Percentiles rank a stretch among this genome's conserved stretches.
Conservation (phyloP, 148 eudicot species). For the Oxyria digyna region DNA sequence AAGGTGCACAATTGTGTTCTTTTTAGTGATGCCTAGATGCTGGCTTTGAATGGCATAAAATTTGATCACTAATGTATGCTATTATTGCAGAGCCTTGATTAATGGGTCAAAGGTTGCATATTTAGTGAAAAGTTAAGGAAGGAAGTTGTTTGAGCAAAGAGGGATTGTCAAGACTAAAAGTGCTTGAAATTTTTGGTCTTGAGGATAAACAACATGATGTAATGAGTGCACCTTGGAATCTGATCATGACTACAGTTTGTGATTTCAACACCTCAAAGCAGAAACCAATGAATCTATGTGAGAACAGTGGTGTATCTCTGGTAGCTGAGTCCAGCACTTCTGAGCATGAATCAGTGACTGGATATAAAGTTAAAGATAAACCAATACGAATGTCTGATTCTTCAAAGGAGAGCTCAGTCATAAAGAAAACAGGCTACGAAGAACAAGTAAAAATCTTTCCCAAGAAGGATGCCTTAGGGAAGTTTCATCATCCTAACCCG, state of each 20-base stretch:
- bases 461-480: conserved; percentile 46
- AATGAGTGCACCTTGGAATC: conserved; percentile 13
- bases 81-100: not conserved
- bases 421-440: conserved; percentile 52
- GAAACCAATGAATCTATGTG: conserved; percentile 50
- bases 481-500: conserved; percentile 35
- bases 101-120: not conserved
- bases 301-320: conserved; percentile 36
- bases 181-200: not conserved
- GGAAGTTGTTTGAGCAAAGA: not conserved
- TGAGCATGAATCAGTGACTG: conserved; percentile 53
- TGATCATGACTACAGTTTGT: conserved; percentile 27
- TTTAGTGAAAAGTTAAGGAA: not conserved
- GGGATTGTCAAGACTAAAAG: not conserved
- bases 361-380: conserved; percentile 35
- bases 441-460: conserved; percentile 35
- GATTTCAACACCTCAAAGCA: conserved; percentile 63
- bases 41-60: not conserved
- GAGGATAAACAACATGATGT: not conserved
- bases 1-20: not conserved
- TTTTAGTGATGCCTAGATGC: not conserved
- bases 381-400: conserved; percentile 39
- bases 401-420: conserved; percentile 36
- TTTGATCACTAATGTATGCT: not conserved
- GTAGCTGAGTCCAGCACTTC: conserved; percentile 43